These are phyloP conservation scores for Sporothrix phasma DNA, from an alignment of 2,329 filamentous ascomycete genomes.

Conservation along the genomic window DNA sequence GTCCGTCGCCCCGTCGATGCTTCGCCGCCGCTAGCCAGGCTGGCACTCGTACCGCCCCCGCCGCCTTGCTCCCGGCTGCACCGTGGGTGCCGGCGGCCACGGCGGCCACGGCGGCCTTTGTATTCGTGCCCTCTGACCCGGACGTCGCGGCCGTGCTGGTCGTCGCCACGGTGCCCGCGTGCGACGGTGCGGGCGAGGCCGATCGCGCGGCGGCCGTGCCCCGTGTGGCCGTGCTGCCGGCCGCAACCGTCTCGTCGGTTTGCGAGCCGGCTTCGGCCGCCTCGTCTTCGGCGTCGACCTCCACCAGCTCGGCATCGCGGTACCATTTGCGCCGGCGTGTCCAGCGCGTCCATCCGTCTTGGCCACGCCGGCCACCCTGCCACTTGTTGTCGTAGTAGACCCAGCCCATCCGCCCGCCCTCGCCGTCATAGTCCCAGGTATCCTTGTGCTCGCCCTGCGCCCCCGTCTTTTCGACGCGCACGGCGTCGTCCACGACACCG, in stretches of 20 bases:
- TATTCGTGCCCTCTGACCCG: background rate
- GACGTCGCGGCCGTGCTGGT: slow-evolving; percentile 6
- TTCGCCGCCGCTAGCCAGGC: background rate
- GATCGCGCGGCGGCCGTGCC: slow-evolving; percentile 13
- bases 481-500: slow-evolving; percentile 49
- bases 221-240: slow-evolving; percentile 31
- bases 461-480: slow-evolving; percentile 19
- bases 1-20: background rate
- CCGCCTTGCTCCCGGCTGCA: slow-evolving; percentile 15
- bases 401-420: slow-evolving; percentile 68
- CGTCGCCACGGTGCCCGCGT: slow-evolving; percentile 6
- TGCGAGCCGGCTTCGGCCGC: slow-evolving; percentile 22
- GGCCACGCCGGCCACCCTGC: slow-evolving; percentile 74
- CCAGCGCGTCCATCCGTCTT: slow-evolving; percentile 90
- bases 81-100: background rate
- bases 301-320: slow-evolving; percentile 88
- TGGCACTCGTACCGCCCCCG: slow-evolving; percentile 11
- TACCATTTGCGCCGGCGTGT: slow-evolving; percentile 93
- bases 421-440: slow-evolving; percentile 44
- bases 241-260: slow-evolving; percentile 33
- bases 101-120: no score
- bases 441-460: slow-evolving; percentile 27
- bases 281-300: slow-evolving; percentile 39
- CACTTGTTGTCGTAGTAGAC: slow-evolving; percentile 99
- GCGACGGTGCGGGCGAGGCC: slow-evolving; percentile 10